These are phyloP conservation scores for Fusarium azukiicola DNA, from an alignment of 2,329 filamentous ascomycete genomes.

Conservation along the genomic window DNA sequence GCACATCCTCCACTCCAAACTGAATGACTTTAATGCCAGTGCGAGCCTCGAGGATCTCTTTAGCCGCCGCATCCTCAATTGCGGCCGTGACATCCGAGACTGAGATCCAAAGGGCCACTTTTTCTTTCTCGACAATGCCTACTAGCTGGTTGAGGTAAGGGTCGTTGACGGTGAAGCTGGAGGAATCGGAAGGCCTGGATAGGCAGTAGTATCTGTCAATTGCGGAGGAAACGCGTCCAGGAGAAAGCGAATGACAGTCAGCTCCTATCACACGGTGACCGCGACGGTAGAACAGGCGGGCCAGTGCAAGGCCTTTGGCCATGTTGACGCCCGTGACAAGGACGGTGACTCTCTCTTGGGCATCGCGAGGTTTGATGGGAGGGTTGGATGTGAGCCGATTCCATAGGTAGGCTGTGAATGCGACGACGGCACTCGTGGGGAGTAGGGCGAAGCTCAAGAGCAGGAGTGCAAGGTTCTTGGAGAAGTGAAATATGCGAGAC, in stretches of 20 bases:
- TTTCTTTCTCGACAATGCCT: conserved; percentile 78
- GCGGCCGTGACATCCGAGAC: conserved; percentile 85
- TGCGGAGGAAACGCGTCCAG: conserved; percentile 79
- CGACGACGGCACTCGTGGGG: conserved; percentile 18
- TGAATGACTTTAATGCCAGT: conserved; percentile 83
- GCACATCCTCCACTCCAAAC: conserved; percentile 77
- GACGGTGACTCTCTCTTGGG: conserved; percentile 67
- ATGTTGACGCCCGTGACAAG: conserved; percentile 88
- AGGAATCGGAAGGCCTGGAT: conserved; percentile 53
- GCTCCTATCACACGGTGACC: conserved; percentile 87
- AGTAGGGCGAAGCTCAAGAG: conserved; percentile 40
- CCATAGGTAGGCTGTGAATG: conserved; percentile 34
- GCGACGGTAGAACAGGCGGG: conserved; percentile 81
- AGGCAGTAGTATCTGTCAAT: conserved; percentile 76
- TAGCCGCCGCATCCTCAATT: conserved; percentile 83
- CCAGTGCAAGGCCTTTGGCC: conserved; percentile 84
- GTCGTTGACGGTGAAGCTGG: conserved; percentile 53
- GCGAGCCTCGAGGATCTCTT: conserved; percentile 78
- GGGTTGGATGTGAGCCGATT: conserved; percentile 1
- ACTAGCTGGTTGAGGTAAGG: conserved; percentile 79
- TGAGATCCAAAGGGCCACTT: conserved; percentile 86
- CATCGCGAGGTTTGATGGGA: background rate
- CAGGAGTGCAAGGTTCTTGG: conserved; percentile 42
- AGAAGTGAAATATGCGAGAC: conserved; percentile 25
- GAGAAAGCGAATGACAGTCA: conserved; percentile 77